A percentile compares a stretch with the other conserved stretches of the same genome.
Conservation (phyloP, 1,284 basidiomycete genomes). For the Puccinia horiana region DNA sequence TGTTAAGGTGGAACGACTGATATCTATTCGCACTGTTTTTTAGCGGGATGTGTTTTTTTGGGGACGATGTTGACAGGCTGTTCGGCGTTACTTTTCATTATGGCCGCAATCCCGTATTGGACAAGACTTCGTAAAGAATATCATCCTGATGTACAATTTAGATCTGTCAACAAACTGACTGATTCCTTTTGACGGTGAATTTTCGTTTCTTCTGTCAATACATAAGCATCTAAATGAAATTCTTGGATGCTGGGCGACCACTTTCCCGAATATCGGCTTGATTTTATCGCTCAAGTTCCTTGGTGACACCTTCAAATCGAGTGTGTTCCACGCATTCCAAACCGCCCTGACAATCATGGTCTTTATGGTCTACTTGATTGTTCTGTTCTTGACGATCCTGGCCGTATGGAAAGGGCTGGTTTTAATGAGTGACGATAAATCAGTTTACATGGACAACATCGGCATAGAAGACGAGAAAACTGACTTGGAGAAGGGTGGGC, state of each 20-base stretch:
- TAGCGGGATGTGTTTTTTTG: conserved; percentile 15
- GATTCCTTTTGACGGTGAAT: not conserved
- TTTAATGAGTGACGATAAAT: conserved; percentile 24
- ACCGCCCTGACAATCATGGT: conserved; percentile 24
- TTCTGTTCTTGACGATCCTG: conserved; percentile 26
- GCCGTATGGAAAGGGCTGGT: conserved; percentile 28
- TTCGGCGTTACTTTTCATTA: conserved; percentile 18
- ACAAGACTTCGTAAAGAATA: conserved; percentile 19
- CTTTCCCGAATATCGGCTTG: conserved; percentile 32
- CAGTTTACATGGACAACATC: conserved; percentile 18
- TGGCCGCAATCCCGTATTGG: conserved; percentile 41
- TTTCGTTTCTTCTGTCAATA: not conserved
- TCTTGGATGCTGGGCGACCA: conserved; percentile 44
- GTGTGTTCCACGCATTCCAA: conserved; percentile 15
- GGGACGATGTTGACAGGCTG: conserved; percentile 37
- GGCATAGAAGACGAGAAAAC: conserved; percentile 8
- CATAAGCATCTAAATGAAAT: conserved; percentile 41
- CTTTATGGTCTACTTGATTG: conserved; percentile 16
- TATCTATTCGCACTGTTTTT: not conserved
- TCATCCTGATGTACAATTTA: not conserved
- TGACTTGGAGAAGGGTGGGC: conserved; percentile 13
- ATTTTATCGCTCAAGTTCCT: conserved; percentile 34
- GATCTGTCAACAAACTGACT: not conserved
- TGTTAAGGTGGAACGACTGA: not conserved
- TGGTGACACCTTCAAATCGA: conserved; percentile 24